A percentile compares a stretch with the other conserved stretches of the same genome.
These are phyloP conservation scores for Cladosporium sphaerospermum DNA, from an alignment of 2,329 filamentous ascomycete species.

Conservation along the genomic window DNA sequence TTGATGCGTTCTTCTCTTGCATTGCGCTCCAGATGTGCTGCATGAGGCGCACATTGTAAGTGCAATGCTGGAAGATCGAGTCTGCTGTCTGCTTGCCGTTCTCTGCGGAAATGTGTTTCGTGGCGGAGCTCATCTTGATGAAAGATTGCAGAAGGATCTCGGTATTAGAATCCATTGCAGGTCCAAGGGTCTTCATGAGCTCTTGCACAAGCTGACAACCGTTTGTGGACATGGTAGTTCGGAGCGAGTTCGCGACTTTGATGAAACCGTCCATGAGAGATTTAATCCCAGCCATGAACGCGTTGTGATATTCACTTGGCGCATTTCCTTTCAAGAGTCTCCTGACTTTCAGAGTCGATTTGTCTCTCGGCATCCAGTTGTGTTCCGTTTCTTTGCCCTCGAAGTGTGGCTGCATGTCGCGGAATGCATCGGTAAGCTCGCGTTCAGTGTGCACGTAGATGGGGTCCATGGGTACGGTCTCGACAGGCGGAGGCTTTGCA, in stretches of 20 bases:
- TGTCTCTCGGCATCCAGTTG: slow-evolving; percentile 85
- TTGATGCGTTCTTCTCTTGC: slow-evolving; percentile 90
- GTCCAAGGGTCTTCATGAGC: slow-evolving; percentile 66
- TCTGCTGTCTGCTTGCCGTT: slow-evolving; percentile 78
- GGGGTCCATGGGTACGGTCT: slow-evolving; percentile 67
- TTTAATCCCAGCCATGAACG: slow-evolving; percentile 66
- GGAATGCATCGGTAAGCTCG: slow-evolving; percentile 82
- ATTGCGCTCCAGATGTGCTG: slow-evolving; percentile 77
- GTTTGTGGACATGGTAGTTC: slow-evolving; percentile 85
- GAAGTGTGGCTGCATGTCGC: slow-evolving; percentile 73
- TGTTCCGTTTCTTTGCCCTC: slow-evolving; percentile 85
- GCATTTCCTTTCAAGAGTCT: slow-evolving; percentile 79
- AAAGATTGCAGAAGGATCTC: slow-evolving; percentile 84
- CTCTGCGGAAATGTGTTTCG: slow-evolving; percentile 88
- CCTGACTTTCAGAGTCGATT: slow-evolving; percentile 69
- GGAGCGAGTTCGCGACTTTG: slow-evolving; percentile 73
- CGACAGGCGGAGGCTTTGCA: slow-evolving; percentile 53
- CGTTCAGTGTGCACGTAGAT: slow-evolving; percentile 75
- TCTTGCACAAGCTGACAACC: slow-evolving; percentile 82
- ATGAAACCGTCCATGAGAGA: slow-evolving; percentile 77
- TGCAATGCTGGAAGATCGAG: slow-evolving; percentile 68
- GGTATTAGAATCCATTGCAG: slow-evolving; percentile 78
- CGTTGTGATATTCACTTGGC: slow-evolving; percentile 65
- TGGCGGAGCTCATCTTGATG: slow-evolving; percentile 80
- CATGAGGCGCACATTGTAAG: slow-evolving; percentile 74